Conservation (phyloP, 2,329 filamentous ascomycete genomes). For the Aspergillus fijiensis region DNA sequence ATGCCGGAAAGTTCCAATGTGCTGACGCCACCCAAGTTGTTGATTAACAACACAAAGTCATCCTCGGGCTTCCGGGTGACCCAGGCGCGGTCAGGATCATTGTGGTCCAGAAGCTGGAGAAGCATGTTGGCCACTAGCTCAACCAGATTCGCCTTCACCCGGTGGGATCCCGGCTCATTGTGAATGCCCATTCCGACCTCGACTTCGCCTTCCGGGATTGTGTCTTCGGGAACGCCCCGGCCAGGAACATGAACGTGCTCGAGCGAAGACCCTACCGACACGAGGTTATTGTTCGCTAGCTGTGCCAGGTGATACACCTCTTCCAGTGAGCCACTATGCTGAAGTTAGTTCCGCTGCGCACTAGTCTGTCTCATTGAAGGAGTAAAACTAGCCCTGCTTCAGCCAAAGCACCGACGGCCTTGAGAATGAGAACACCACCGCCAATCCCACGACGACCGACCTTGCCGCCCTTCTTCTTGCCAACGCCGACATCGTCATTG, state of each 20-base stretch:
- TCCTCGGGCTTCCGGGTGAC: conserved; percentile 58
- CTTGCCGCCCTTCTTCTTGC: conserved; percentile 78
- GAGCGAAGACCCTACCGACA: conserved; percentile 81
- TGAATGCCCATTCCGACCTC: conserved; percentile 75
- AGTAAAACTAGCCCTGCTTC: conserved; percentile 57
- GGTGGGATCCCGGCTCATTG: conserved; percentile 60
- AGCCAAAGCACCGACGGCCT: conserved; percentile 82
- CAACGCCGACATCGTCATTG: conserved; percentile 88
- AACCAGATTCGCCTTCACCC: conserved; percentile 50
- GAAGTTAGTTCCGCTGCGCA: conserved; percentile 3
- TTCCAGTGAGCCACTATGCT: conserved; percentile 53
- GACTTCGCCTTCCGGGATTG: conserved; percentile 54
- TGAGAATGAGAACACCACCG: conserved; percentile 86
- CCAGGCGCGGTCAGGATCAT: conserved; percentile 65
- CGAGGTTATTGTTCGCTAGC: conserved; percentile 70
- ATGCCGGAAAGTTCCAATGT: conserved; percentile 67
- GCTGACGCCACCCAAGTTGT: conserved; percentile 69
- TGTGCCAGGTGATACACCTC: conserved; percentile 73
- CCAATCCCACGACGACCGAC: conserved; percentile 88
- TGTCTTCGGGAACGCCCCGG: conserved; percentile 57
- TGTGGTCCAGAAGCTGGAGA: conserved; percentile 60
- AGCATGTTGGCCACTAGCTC: conserved; percentile 62
- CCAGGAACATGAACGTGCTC: conserved; percentile 94
- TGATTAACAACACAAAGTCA: conserved; percentile 64
- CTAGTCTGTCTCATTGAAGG: not conserved